Evolutionary conservation across 2,329 filamentous ascomycete species (phyloP).

Genomic region (Pezicula radicicola): DNA sequence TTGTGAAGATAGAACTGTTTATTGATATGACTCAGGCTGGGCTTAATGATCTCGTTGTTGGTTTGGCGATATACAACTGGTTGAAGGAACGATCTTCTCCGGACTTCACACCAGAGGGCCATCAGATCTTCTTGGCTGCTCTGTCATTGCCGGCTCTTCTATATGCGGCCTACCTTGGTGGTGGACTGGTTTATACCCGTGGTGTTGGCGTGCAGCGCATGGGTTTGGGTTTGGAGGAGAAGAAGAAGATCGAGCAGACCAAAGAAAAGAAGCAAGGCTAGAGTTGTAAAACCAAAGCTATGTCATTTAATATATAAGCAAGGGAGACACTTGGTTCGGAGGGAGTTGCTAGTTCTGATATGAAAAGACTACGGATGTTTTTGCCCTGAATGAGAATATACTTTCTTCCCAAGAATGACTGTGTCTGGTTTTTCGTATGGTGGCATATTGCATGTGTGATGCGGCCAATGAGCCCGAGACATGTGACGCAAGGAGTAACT

Average conservation of each 20-base stretch:
- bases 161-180: slow-evolving; percentile 13
- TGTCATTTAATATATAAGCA: too few relatives aligned
- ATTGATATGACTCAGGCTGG: neutral
- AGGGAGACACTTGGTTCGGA: too few relatives aligned
- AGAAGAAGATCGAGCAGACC: slow-evolving; percentile 1
- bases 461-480: too few relatives aligned
- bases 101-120: neutral
- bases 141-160: neutral
- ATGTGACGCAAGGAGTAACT: too few relatives aligned
- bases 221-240: slow-evolving; percentile 10
- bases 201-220: slow-evolving; percentile 15
- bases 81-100: neutral
- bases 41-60: slow-evolving; percentile 11
- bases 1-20: neutral
- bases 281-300: too few relatives aligned
- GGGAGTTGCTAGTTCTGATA: too few relatives aligned
- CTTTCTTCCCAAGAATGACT: too few relatives aligned
- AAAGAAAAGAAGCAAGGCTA: neutral
- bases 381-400: too few relatives aligned
- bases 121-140: slow-evolving; percentile 4
- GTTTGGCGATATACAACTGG: slow-evolving; percentile 9
- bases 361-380: too few relatives aligned
- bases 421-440: too few relatives aligned
- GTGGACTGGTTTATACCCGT: slow-evolving; percentile 10
- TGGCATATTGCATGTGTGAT: too few relatives aligned